Percentiles rank a stretch among this genome's conserved stretches.
phyloP scores from a whole-genome alignment of 2,329 filamentous ascomycete species.

The Talaromyces sp. region DNA sequence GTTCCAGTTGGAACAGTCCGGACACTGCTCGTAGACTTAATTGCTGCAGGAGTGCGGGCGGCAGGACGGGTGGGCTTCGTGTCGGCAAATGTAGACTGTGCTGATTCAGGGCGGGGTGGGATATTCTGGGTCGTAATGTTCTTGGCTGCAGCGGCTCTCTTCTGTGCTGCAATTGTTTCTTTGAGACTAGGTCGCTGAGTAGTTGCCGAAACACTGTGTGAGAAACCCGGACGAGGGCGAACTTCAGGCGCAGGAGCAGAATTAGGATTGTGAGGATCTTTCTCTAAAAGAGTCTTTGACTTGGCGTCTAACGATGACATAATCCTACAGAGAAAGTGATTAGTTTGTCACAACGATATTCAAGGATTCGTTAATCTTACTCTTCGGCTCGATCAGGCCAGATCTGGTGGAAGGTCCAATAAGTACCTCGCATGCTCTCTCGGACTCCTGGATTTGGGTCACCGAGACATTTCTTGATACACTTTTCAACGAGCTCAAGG shows the following conservation, averaged over 20 bases:
- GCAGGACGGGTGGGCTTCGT: slow-evolving; percentile 38
- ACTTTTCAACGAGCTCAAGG: slow-evolving; percentile 79
- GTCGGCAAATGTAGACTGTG: slow-evolving; percentile 51
- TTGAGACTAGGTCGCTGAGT: slow-evolving; percentile 58
- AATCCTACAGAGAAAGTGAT: slow-evolving; percentile 53
- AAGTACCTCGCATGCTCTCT: slow-evolving; percentile 78
- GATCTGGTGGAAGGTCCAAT: slow-evolving; percentile 74
- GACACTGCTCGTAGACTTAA: slow-evolving; percentile 24
- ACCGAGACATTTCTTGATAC: slow-evolving; percentile 79
- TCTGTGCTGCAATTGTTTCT: slow-evolving; percentile 80
- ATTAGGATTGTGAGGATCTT: slow-evolving; percentile 68
- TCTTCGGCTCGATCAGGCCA: slow-evolving; percentile 75
- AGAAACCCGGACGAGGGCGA: slow-evolving; percentile 21
- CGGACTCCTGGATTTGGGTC: slow-evolving; percentile 89
- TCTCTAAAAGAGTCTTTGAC: slow-evolving; percentile 74
- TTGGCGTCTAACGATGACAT: slow-evolving; percentile 74
- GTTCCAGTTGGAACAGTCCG: slow-evolving; percentile 37
- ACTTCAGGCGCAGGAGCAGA: slow-evolving; percentile 18
- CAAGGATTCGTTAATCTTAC: slow-evolving; percentile 46
- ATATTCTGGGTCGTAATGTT: slow-evolving; percentile 41
- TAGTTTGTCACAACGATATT: slow-evolving; percentile 20
- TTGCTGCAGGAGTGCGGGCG: slow-evolving; percentile 30
- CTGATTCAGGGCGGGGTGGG: slow-evolving; percentile 56
- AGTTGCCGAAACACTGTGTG: slow-evolving; percentile 21
- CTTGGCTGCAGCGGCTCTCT: slow-evolving; percentile 50